These are phyloP conservation scores for Phtheirospermum japonicum DNA, from an alignment of 257 asterid genomes.

Conservation along the genomic window DNA sequence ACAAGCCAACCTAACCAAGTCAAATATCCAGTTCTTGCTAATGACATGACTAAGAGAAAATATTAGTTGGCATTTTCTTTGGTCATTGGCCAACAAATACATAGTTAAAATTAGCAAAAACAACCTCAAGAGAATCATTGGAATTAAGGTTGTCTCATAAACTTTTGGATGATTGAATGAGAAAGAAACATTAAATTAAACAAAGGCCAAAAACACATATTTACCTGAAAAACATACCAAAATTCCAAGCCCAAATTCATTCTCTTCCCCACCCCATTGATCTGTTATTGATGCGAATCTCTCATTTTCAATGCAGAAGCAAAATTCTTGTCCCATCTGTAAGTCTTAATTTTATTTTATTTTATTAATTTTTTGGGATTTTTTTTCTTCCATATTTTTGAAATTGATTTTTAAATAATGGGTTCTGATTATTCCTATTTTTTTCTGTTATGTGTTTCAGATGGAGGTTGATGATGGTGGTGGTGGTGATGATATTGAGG, in stretches of 20 bases:
- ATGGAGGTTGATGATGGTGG: constrained; percentile 31
- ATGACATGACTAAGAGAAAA: background rate
- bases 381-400: background rate
- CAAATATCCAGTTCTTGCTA: background rate
- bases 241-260: no score
- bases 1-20: background rate
- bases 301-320: constrained; percentile 18
- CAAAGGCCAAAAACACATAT: background rate
- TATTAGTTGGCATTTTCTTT: background rate
- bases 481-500: constrained; percentile 22
- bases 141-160: background rate
- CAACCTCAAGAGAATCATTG: background rate
- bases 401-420: background rate
- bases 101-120: background rate
- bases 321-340: constrained; percentile 21
- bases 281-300: constrained; percentile 9
- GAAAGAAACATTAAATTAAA: background rate
- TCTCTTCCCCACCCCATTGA: constrained; percentile 4
- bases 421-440: constrained; percentile 3
- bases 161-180: background rate
- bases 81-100: constrained; percentile 13
- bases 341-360: constrained; percentile 14
- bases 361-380: background rate
- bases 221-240: no score
- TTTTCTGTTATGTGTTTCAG: constrained; percentile 18